Conservation (phyloP, 2,329 filamentous ascomycete genomes). For the Coniochaeta prunicola region DNA sequence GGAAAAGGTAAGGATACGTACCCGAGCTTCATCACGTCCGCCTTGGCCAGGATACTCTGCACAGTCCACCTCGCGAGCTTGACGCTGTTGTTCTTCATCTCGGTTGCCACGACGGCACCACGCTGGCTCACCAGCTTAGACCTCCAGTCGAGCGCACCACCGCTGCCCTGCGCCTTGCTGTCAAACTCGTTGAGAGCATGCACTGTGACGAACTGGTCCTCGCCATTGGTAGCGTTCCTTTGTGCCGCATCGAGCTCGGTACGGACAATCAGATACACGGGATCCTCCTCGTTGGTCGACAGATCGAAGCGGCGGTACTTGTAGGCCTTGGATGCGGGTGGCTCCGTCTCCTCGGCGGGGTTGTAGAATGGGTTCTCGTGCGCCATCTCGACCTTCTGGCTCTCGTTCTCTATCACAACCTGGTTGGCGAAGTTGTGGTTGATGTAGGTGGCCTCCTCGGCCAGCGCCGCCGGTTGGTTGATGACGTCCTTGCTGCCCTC, state of each 20-base stretch:
- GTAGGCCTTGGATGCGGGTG: slow-evolving; percentile 93
- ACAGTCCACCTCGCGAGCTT: slow-evolving; percentile 98
- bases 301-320: slow-evolving; percentile 97
- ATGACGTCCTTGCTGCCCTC: slow-evolving; percentile 91
- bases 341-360: slow-evolving; percentile 82
- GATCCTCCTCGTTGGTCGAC: slow-evolving; percentile 89
- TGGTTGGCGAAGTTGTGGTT: slow-evolving; percentile 99
- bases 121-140: slow-evolving; percentile 90
- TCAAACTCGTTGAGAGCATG: slow-evolving; percentile 99
- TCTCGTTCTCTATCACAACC: slow-evolving; percentile 77
- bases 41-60: slow-evolving; percentile 91
- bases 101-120: slow-evolving; percentile 93
- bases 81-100: slow-evolving; percentile 99
- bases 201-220: slow-evolving; percentile 85
- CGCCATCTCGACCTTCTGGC: slow-evolving; percentile 72
- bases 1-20: slow-evolving; percentile 35
- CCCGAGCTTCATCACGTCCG: slow-evolving; percentile 98
- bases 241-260: slow-evolving; percentile 93
- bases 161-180: slow-evolving; percentile 91
- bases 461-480: slow-evolving; percentile 88
- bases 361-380: slow-evolving; percentile 98
- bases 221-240: slow-evolving; percentile 87
- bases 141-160: slow-evolving; percentile 94
- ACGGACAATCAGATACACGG: slow-evolving; percentile 85
- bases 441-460: slow-evolving; percentile 97